Percentiles rank a stretch among this genome's conserved stretches.
These are phyloP conservation scores for Podaxis sp. DNA, from an alignment of 768 basidiomycete species.

Conservation along the genomic window DNA sequence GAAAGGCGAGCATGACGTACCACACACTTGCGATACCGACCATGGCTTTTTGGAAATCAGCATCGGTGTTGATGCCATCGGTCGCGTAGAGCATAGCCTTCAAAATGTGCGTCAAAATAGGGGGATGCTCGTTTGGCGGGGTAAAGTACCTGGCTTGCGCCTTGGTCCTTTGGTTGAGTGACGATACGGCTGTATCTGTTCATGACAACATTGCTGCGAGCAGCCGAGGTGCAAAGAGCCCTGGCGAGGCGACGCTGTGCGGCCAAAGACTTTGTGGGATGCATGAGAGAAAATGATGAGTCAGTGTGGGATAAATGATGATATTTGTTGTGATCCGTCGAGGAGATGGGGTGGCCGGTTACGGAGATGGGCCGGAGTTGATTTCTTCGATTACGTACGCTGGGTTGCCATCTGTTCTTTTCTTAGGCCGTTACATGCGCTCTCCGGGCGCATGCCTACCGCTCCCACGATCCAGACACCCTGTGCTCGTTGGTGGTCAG, in stretches of 20 bases:
- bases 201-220: constrained; percentile 42
- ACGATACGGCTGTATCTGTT: constrained; percentile 76
- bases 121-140: background rate
- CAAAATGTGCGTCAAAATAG: constrained; percentile 4
- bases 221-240: constrained; percentile 32
- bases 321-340: constrained; percentile 1
- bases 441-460: constrained; percentile 44
- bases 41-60: constrained; percentile 94
- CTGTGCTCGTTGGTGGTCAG: constrained; percentile 17
- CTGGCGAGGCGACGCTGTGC: constrained; percentile 28
- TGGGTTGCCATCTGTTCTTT: constrained; percentile 47
- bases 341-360: constrained; percentile 3
- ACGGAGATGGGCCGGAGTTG: constrained; percentile 14
- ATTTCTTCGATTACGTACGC: constrained; percentile 38
- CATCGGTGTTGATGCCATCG: constrained; percentile 75
- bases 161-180: constrained; percentile 92
- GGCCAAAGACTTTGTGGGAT: constrained; percentile 19
- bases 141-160: constrained; percentile 75
- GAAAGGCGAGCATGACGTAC: constrained; percentile 40
- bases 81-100: constrained; percentile 99
- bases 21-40: constrained; percentile 96
- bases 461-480: constrained; percentile 42
- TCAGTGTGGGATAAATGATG: background rate
- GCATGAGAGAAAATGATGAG: constrained; percentile 7
- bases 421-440: constrained; percentile 40